Percentiles rank a stretch among this genome's conserved stretches.
These are phyloP conservation scores for Wallacemonas sp. DNA, from an alignment of 208 protist genomes.

Conservation along the genomic window DNA sequence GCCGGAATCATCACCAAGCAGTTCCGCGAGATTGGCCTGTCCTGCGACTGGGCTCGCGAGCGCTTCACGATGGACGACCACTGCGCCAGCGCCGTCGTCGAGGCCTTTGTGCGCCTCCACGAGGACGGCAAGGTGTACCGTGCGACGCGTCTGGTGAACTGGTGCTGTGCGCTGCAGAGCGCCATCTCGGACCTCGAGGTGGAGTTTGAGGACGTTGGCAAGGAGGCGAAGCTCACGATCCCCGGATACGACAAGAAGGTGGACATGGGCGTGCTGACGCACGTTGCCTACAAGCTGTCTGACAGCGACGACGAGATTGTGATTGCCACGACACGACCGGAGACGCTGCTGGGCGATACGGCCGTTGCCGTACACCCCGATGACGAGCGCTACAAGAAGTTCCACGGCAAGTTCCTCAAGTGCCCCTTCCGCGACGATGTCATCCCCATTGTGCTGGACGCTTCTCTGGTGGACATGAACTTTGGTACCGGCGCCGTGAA, in stretches of 20 bases:
- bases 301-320: slow-evolving; percentile 92
- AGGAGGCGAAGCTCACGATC: slow-evolving; percentile 83
- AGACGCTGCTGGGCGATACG: slow-evolving; percentile 99
- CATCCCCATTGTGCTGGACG: slow-evolving; percentile 98
- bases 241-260: slow-evolving; percentile 91
- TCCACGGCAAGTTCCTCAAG: slow-evolving; percentile 94
- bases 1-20: slow-evolving; percentile 95
- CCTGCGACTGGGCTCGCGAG: slow-evolving; percentile 98
- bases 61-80: slow-evolving; percentile 99
- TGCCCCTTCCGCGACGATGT: slow-evolving; percentile 96
- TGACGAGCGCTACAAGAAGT: slow-evolving; percentile 96
- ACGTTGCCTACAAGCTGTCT: slow-evolving; percentile 95
- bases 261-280: slow-evolving; percentile 94
- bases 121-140: slow-evolving; percentile 97
- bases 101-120: slow-evolving; percentile 97
- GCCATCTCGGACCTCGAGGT: slow-evolving; percentile 99
- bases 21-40: slow-evolving; percentile 96
- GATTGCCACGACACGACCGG: slow-evolving; percentile 98
- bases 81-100: slow-evolving; percentile 92
- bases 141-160: slow-evolving; percentile 99
- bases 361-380: slow-evolving; percentile 98
- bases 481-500: slow-evolving; percentile 98
- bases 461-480: slow-evolving; percentile 96
- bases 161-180: slow-evolving; percentile 98
- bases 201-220: slow-evolving; percentile 88